Base-by-base conservation (phyloP, 1,284 basidiomycete species). In the Cutaneotrichosporon spelunceum region DNA sequence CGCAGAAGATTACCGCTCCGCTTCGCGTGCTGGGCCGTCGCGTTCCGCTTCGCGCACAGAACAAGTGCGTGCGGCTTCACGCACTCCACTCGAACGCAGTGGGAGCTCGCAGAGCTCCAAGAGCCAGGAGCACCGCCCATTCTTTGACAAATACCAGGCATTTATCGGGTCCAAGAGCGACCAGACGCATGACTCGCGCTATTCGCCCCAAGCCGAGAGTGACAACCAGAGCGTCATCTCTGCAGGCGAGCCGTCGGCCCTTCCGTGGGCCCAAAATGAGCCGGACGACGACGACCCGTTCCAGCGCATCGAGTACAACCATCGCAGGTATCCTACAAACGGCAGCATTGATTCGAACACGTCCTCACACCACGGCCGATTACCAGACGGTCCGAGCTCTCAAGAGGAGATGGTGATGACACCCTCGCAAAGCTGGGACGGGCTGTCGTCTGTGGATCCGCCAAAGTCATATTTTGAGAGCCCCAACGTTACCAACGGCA, bases 91-190 rank as follows among this genome's bases (percentile, higher is more conserved):
- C 47, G 47, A 55, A 19, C 63, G 63, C 27, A 61, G 56, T n/a
- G 27, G 60, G 4, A 47, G 63, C 16, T 30, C 64, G 21, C 59
- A 47, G 53, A 53, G 60, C 5, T 24, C 39, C 16, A 36, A 53
- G 42, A 59, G 62, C 21, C 57, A 64, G 16, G 60, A 64, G 4
- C 33, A 48, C 48, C 56, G 44, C 65, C 77, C 81, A 3, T 83
- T 84, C 72, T 82, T 84, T 66, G 83, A 84, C 61, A 81, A 80
- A 63, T 82, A 82, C 75, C 81, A 82, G 70, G 72, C 74, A 59
- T 68, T 75, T 66, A 52, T 66, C 19, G 61, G 59, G 33, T 61
- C 61, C 23, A 60, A 66, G 53, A 66, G 64, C 49, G 64, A 66
- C 56, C 64, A 66, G 44, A 60, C 61, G n/a, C 64, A 66, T 44